Evolutionary conservation across 352 stramenopile species (phyloP).

Genomic region (Pythium pyrilobum): DNA sequence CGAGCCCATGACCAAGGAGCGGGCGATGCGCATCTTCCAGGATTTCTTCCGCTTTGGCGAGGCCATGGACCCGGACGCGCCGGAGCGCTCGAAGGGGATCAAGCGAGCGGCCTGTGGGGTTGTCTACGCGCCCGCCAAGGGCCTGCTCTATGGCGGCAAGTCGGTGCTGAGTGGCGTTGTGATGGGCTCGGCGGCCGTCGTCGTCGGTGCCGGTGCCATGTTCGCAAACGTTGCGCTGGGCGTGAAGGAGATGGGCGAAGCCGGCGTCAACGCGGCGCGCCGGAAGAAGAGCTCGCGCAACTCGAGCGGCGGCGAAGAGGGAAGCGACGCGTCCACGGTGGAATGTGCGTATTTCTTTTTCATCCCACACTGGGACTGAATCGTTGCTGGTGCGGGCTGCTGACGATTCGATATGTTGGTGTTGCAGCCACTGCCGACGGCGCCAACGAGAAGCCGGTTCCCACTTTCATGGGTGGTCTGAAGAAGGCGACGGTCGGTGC

Average conservation of each 20-base stretch:
- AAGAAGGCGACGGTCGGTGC: slow-evolving; percentile 85
- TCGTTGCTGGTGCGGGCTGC: background rate
- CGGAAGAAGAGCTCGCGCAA: slow-evolving; percentile 34
- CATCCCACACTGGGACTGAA: no score
- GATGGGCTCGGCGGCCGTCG: slow-evolving; percentile 75
- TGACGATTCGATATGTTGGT: background rate
- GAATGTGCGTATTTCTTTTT: slow-evolving; percentile 4
- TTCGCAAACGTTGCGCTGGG: slow-evolving; percentile 76
- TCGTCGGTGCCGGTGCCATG: slow-evolving; percentile 72
- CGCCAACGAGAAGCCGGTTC: slow-evolving; percentile 60
- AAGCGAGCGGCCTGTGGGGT: slow-evolving; percentile 71
- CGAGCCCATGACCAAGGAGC: slow-evolving; percentile 80
- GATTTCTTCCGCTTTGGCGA: slow-evolving; percentile 85
- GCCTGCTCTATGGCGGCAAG: slow-evolving; percentile 78
- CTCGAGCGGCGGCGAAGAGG: slow-evolving; percentile 14
- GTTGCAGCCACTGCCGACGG: slow-evolving; percentile 1
- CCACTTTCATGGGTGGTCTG: slow-evolving; percentile 78
- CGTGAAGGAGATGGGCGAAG: slow-evolving; percentile 86
- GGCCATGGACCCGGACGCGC: slow-evolving; percentile 78
- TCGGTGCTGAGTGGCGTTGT: slow-evolving; percentile 79
- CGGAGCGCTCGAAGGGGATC: slow-evolving; percentile 67
- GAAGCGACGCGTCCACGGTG: slow-evolving; percentile 29
- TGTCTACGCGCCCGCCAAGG: slow-evolving; percentile 80
- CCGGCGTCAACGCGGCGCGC: slow-evolving; percentile 68
- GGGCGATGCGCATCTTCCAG: slow-evolving; percentile 81